Base-by-base conservation (phyloP, 2,329 filamentous ascomycete species). In the Calonectria ilicicola region DNA sequence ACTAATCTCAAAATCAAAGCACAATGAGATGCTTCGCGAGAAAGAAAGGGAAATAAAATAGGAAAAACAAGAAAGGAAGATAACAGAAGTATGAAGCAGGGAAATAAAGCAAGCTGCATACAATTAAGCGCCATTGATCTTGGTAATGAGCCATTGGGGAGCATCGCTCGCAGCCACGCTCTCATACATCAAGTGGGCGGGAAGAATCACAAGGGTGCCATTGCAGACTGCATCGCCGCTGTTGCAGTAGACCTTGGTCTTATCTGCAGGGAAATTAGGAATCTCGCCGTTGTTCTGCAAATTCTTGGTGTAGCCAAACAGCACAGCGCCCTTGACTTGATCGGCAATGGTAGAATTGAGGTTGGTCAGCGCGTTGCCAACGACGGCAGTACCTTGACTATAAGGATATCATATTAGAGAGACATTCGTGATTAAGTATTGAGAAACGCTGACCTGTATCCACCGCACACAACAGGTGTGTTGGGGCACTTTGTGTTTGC, bases 261-360 rank as follows among this genome's bases (percentile, higher is more conserved):
- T 79, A 46, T 80, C 78, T 0, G 67, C 66, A 0, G 84, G 82
- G 73, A 82, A 87, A 73, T 82, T 82, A 47, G 82, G 82, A 27
- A 87, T 86, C 51, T 77, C 68, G 44, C 85, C 84, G 3, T 67
- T 60, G 74, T 86, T 85, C 76, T 86, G 85, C 60, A 80, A 72
- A 76, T 87, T 86, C 81, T 86, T 83, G 67, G 85, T 86, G 73
- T 86, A 86, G 0, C 85, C 85, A 46, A 84, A 85, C 27, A 85
- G 80, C 15, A 83, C 82, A 1, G 80, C 78, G 26, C 81, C 84
- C 53, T 81, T 83, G 70, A 86, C 79, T 79, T 85, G 80, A 38
- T 82, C 73, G 32, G 80, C 77, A 64, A 84, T 74, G 23, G 71
- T 32, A 3, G 73, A 63, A 53, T 75, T 70, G 26, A 86, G 77